phyloP scores from a whole-genome alignment of 1,284 basidiomycete genomes.

The Sphagnurus paluster region DNA sequence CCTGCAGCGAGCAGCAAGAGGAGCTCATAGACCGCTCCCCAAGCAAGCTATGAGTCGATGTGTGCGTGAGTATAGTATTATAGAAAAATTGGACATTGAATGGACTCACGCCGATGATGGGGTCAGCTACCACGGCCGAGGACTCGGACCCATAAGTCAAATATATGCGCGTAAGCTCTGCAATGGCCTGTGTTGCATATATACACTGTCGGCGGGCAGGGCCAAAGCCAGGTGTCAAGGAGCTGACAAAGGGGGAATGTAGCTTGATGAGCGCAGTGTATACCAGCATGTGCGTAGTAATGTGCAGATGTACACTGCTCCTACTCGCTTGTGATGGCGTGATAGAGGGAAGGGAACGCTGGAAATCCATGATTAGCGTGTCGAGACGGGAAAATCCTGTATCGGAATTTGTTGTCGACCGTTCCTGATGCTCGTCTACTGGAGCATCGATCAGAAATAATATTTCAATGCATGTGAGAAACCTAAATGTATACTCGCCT shows the following conservation, averaged over 20 bases:
- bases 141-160: not conserved
- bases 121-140: not conserved
- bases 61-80: no score
- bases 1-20: no score
- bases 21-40: no score
- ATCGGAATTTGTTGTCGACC: slow-evolving; percentile 3
- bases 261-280: slow-evolving; percentile 10
- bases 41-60: no score
- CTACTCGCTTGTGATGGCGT: not conserved
- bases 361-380: slow-evolving; percentile 3
- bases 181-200: slow-evolving; percentile 6
- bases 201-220: no score
- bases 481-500: no score
- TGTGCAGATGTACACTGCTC: not conserved
- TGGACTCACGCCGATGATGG: slow-evolving; percentile 11
- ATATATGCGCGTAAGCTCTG: not conserved
- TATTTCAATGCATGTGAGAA: no score
- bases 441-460: not conserved
- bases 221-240: not conserved
- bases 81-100: no score
- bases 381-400: slow-evolving; percentile 6
- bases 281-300: slow-evolving; percentile 7
- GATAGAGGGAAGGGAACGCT: not conserved
- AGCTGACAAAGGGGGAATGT: slow-evolving; percentile 2
- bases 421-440: not conserved